phyloP scores from a whole-genome alignment of 208 protist species.

The Endotrypanum monterogeii region DNA sequence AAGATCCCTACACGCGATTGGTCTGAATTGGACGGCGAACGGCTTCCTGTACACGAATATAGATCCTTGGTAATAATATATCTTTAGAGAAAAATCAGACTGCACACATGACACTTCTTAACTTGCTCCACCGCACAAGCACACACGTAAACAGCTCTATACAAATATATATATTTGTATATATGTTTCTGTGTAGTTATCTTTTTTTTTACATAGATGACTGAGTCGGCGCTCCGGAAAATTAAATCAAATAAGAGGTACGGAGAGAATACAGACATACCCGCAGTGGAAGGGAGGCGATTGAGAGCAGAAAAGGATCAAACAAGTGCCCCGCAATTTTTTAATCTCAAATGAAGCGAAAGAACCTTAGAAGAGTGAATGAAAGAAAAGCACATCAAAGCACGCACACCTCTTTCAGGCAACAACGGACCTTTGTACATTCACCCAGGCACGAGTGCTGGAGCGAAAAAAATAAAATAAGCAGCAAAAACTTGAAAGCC shows the following conservation, averaged over 20 bases:
- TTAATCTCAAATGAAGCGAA: not conserved
- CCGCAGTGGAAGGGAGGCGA: not conserved
- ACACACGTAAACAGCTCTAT: no score
- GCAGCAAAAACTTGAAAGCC: not conserved
- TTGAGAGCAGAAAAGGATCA: not conserved
- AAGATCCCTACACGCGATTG: no score
- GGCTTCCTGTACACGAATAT: no score
- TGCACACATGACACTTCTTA: no score
- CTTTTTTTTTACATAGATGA: not conserved
- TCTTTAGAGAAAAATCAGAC: no score
- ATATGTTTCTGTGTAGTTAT: not conserved
- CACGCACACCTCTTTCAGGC: not conserved
- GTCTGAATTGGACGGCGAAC: no score
- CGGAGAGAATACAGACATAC: not conserved
- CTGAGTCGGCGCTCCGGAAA: no score
- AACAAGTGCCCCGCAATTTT: not conserved
- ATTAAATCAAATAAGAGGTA: not conserved
- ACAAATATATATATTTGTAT: not conserved
- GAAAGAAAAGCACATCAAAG: not conserved
- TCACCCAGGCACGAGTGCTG: not conserved
- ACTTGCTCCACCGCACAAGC: no score
- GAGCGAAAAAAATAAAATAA: not conserved
- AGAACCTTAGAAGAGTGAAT: not conserved
- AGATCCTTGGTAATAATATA: no score
- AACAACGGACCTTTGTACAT: constrained; percentile 5